phyloP scores from a whole-genome alignment of 1,284 basidiomycete genomes.

The Violaceomyces palustris region DNA sequence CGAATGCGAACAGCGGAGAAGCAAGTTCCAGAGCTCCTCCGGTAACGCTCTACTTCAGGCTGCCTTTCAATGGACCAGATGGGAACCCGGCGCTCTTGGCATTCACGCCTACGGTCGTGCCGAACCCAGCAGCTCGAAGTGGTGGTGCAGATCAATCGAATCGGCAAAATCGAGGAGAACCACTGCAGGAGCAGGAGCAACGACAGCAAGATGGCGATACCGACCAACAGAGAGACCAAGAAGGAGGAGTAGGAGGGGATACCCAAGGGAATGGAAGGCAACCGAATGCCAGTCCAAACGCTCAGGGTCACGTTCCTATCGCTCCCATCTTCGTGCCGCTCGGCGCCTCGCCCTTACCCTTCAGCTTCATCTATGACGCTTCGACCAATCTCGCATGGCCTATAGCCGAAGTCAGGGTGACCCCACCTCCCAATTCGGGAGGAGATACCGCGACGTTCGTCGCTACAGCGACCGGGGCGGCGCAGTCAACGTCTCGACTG shows the following conservation, averaged over 20 bases:
- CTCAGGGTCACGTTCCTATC: constrained; percentile 26
- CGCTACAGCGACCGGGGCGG: neutral
- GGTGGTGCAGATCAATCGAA: too few relatives aligned
- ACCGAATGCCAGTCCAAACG: too few relatives aligned
- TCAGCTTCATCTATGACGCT: constrained; percentile 43
- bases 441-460: constrained; percentile 8
- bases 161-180: too few relatives aligned
- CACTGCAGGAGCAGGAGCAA: too few relatives aligned
- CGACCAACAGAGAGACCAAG: too few relatives aligned
- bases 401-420: constrained; percentile 23
- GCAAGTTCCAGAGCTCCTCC: too few relatives aligned
- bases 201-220: too few relatives aligned
- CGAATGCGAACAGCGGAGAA: too few relatives aligned
- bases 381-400: constrained; percentile 37
- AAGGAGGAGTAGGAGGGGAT: too few relatives aligned
- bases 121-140: constrained; percentile 1
- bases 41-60: constrained; percentile 20
- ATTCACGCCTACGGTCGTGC: constrained; percentile 28
- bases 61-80: constrained; percentile 26
- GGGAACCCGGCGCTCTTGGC: constrained; percentile 31
- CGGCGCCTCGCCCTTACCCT: constrained; percentile 38
- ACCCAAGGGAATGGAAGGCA: too few relatives aligned
- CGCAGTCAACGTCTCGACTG: constrained; percentile 5
- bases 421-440: constrained; percentile 14
- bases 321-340: constrained; percentile 40